Conservation (phyloP, 371 early-diverging fungal species). For the Apophysomyces ossiformis region DNA sequence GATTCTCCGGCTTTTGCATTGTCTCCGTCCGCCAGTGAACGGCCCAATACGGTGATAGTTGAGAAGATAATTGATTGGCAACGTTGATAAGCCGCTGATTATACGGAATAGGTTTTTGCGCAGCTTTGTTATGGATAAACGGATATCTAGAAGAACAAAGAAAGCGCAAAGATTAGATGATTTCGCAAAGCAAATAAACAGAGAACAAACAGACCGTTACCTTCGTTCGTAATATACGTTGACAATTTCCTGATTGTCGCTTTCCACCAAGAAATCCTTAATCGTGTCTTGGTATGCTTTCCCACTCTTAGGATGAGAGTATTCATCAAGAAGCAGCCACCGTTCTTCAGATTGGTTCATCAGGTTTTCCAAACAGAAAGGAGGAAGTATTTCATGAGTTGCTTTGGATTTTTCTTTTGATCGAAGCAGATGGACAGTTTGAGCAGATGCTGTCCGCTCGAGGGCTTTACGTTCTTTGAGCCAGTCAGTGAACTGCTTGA, state of each 20-base stretch:
- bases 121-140: slow-evolving; percentile 31
- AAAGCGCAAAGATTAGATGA: background rate
- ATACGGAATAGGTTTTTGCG: slow-evolving; percentile 34
- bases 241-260: slow-evolving; percentile 23
- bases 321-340: slow-evolving; percentile 27
- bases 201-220: slow-evolving; percentile 17
- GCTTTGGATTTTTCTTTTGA: slow-evolving; percentile 16
- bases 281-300: slow-evolving; percentile 18
- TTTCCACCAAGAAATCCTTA: slow-evolving; percentile 20
- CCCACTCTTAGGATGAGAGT: slow-evolving; percentile 14
- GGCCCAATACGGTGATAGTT: slow-evolving; percentile 33
- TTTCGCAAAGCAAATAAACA: background rate
- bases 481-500: slow-evolving; percentile 32
- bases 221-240: slow-evolving; percentile 39
- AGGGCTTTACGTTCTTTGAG: slow-evolving; percentile 33
- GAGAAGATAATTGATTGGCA: slow-evolving; percentile 22
- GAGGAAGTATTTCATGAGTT: slow-evolving; percentile 19
- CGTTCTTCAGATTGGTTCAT: slow-evolving; percentile 12
- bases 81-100: slow-evolving; percentile 23
- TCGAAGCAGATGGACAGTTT: slow-evolving; percentile 24
- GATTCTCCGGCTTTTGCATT: slow-evolving; percentile 26
- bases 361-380: slow-evolving; percentile 1
- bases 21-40: slow-evolving; percentile 47
- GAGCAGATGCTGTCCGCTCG: slow-evolving; percentile 21
- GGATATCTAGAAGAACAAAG: slow-evolving; percentile 25